These are phyloP conservation scores for Coemansia sp. DNA, from an alignment of 192 early-diverging fungal species.

Conservation along the genomic window DNA sequence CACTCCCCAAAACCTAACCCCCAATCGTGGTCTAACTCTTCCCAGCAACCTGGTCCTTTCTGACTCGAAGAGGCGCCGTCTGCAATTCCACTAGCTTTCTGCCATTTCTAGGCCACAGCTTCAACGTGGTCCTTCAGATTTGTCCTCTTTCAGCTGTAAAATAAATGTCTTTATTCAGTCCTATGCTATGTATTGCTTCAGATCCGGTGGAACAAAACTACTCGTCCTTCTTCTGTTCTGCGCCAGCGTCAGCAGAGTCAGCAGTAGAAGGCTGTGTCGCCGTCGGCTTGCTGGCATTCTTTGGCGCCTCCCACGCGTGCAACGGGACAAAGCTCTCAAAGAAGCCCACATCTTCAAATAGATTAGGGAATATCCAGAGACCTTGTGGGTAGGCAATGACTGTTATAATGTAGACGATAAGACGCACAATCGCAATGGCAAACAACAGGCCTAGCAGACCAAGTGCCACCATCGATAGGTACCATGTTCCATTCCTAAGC, in stretches of 20 bases:
- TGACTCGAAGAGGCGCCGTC: conserved; percentile 27
- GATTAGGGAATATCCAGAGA: conserved; percentile 95
- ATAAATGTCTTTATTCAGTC: not conserved
- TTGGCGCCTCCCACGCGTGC: conserved; percentile 79
- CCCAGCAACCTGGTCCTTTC: conserved; percentile 13
- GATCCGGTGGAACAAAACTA: conserved; percentile 8
- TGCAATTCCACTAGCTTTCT: conserved; percentile 16
- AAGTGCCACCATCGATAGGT: conserved; percentile 77
- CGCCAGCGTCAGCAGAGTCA: not conserved
- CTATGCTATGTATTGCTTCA: not conserved
- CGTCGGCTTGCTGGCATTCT: conserved; percentile 35
- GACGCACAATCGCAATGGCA: conserved; percentile 79
- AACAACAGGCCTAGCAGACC: conserved; percentile 89
- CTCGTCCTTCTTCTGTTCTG: conserved; percentile 35
- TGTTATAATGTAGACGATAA: conserved; percentile 80
- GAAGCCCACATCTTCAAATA: conserved; percentile 95
- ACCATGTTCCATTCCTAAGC: conserved; percentile 85
- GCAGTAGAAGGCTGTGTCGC: conserved; percentile 2
- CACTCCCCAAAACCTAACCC: conserved; percentile 34
- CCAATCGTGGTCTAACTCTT: conserved; percentile 43
- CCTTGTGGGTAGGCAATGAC: conserved; percentile 71
- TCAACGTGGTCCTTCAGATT: not conserved
- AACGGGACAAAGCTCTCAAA: conserved; percentile 91
- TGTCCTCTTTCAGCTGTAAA: not conserved
- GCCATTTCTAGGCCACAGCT: not conserved